Evolutionary conservation across 2,329 filamentous ascomycete species (phyloP).

Genomic region (Nemania sp.): DNA sequence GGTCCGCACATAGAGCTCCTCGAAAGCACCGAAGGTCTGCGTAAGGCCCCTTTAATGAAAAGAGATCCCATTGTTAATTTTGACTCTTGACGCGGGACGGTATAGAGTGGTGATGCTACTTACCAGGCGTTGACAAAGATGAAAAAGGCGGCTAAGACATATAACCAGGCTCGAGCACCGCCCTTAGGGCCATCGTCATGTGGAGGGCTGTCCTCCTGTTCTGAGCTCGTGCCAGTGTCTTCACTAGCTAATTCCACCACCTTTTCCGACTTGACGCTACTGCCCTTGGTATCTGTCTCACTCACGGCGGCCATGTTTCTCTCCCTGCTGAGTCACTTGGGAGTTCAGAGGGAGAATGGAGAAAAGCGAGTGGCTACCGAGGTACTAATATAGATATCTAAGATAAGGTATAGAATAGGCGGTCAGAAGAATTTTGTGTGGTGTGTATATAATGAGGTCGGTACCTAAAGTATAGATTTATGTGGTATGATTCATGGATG

Average conservation of each 20-base stretch:
- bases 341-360: not conserved
- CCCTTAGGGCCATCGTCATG: not conserved
- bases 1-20: conserved; percentile 18
- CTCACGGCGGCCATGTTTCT: not conserved
- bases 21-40: conserved; percentile 17
- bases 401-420: not conserved
- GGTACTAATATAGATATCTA: not conserved
- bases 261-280: conserved; percentile 1
- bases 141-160: conserved; percentile 22
- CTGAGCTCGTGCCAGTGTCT: conserved; percentile 5
- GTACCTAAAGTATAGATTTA: too few species aligned
- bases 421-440: not conserved
- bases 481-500: not conserved
- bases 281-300: conserved; percentile 1
- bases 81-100: not conserved
- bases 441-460: too few species aligned
- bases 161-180: conserved; percentile 17
- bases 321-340: not conserved
- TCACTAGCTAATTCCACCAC: not conserved
- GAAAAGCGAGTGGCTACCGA: too few species aligned
- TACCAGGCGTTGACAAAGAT: conserved; percentile 28
- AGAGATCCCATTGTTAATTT: not conserved
- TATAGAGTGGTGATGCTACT: conserved; percentile 1
- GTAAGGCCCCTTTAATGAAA: conserved; percentile 6
- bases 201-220: not conserved